Evolutionary conservation across 805 yeast species (phyloP).

Genomic region (Yarrowia yakushimensis): DNA sequence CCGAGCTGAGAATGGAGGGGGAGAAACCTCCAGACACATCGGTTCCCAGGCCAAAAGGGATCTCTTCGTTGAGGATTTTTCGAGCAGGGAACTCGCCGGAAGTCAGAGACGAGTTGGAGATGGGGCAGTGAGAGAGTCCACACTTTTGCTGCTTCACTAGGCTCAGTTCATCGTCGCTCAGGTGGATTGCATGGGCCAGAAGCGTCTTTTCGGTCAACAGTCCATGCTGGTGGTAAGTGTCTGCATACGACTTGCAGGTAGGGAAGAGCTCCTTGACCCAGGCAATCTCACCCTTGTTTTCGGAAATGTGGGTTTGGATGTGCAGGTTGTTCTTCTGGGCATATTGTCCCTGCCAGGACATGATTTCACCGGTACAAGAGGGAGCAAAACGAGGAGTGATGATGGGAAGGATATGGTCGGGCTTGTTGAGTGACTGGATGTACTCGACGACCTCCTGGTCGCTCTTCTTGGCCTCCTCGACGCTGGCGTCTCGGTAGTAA

Average conservation of each 20-base stretch:
- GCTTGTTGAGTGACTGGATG: constrained; percentile 49
- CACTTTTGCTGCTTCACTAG: constrained; percentile 52
- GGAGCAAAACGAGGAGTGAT: constrained; percentile 95
- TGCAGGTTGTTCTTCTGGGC: constrained; percentile 51
- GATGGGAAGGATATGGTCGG: constrained; percentile 62
- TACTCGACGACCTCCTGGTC: constrained; percentile 58
- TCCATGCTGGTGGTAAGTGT: constrained; percentile 65
- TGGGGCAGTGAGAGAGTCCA: constrained; percentile 91
- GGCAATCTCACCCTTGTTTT: constrained; percentile 68
- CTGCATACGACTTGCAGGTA: constrained; percentile 61
- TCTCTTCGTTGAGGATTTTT: constrained; percentile 57
- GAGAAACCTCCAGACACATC: constrained; percentile 78
- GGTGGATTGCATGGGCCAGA: constrained; percentile 85
- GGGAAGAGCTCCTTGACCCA: constrained; percentile 76
- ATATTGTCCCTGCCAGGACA: constrained; percentile 60
- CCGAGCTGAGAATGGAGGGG: constrained; percentile 59
- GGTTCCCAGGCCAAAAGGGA: constrained; percentile 78
- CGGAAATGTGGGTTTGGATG: constrained; percentile 89
- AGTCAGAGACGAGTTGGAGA: constrained; percentile 80
- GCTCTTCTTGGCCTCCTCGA: constrained; percentile 51
- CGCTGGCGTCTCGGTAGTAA: constrained; percentile 55
- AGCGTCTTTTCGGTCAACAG: constrained; percentile 65
- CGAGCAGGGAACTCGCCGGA: constrained; percentile 87
- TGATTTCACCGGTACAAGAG: constrained; percentile 62
- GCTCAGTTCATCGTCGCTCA: constrained; percentile 59